Conservation (phyloP, 2,329 filamentous ascomycete genomes). For the Septoria linicola region DNA sequence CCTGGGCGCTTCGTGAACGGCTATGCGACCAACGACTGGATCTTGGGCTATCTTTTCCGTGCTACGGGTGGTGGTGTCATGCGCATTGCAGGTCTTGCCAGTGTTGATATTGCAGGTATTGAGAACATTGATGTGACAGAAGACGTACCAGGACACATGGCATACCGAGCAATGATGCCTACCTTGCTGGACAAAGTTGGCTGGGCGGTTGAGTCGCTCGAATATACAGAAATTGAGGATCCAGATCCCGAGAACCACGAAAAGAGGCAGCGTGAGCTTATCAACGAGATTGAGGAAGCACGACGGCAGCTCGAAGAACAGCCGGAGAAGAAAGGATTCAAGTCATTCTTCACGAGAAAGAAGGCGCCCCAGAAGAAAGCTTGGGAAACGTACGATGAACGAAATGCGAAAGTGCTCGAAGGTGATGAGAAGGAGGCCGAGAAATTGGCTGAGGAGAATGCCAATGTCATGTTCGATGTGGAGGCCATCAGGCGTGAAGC, state of each 20-base stretch:
- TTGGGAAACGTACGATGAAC: constrained; percentile 92
- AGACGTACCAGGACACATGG: constrained; percentile 88
- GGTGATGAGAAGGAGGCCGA: constrained; percentile 49
- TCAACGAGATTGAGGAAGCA: constrained; percentile 94
- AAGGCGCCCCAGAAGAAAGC: constrained; percentile 74
- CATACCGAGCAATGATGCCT: constrained; percentile 91
- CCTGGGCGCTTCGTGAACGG: constrained; percentile 93
- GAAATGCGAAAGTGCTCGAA: constrained; percentile 43
- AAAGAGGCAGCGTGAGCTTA: constrained; percentile 83
- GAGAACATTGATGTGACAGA: constrained; percentile 90
- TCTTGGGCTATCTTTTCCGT: constrained; percentile 88
- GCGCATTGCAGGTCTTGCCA: constrained; percentile 77
- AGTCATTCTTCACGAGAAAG: constrained; percentile 78
- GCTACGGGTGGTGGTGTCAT: constrained; percentile 90
- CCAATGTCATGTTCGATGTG: constrained; percentile 81
- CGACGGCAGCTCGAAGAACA: constrained; percentile 81
- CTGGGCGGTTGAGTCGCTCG: constrained; percentile 87
- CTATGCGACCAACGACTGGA: constrained; percentile 95
- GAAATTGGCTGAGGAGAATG: constrained; percentile 32
- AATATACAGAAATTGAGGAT: constrained; percentile 95
- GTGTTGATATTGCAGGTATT: constrained; percentile 75
- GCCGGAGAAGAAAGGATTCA: constrained; percentile 66
- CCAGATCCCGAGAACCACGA: constrained; percentile 92
- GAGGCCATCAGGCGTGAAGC: constrained; percentile 74
- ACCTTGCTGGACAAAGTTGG: constrained; percentile 80